Evolutionary conservation across 169 alveolate species (phyloP).

Genomic region (Fabrea salina): DNA sequence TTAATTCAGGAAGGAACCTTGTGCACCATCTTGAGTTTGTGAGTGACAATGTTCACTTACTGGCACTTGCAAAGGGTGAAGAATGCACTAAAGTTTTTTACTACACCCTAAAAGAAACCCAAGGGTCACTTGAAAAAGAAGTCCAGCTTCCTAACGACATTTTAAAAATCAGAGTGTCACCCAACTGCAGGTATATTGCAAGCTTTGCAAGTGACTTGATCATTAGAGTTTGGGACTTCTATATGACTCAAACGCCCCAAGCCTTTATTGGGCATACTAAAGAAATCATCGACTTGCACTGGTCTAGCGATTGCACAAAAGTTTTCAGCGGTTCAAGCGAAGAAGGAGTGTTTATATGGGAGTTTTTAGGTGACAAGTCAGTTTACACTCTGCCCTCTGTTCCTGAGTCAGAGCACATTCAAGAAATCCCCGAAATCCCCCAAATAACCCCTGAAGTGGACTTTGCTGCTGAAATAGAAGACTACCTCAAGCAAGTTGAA

Average conservation of each 20-base stretch:
- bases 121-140: not conserved
- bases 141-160: not conserved
- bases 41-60: not conserved
- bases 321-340: not conserved
- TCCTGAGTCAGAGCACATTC: not conserved
- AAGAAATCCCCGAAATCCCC: not conserved
- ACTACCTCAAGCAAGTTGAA: constrained; percentile 15
- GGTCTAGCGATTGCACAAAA: not conserved
- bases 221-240: not conserved
- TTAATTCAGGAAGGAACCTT: not conserved
- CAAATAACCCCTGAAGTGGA: not conserved
- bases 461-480: not conserved
- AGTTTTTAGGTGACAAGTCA: not conserved
- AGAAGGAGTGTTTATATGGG: constrained; percentile 12
- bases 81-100: too few relatives aligned
- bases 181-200: not conserved
- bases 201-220: not conserved
- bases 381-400: not conserved
- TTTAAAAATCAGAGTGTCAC: not conserved
- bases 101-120: not conserved
- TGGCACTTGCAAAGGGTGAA: not conserved
- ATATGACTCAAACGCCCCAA: not conserved
- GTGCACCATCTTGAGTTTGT: not conserved
- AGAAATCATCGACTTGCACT: not conserved
- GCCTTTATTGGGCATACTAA: constrained; percentile 8